phyloP scores from a whole-genome alignment of 306 rosid genomes.

The Vachellia collinsii region DNA sequence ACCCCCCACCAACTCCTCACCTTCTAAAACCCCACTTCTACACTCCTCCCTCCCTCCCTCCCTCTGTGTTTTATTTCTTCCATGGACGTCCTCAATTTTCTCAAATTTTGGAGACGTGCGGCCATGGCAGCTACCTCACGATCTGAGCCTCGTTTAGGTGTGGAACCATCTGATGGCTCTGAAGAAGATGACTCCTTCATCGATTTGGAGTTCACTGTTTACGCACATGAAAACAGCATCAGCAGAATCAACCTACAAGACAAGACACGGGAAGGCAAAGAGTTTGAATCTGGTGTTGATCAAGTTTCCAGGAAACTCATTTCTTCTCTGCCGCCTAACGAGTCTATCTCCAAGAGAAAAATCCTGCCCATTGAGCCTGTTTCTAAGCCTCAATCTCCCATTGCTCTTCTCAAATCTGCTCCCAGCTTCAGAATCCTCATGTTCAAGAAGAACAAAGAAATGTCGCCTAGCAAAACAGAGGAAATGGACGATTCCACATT shows the following conservation, averaged over 20 bases:
- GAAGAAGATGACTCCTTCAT: slow-evolving; percentile 89
- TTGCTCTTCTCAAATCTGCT: slow-evolving; percentile 41
- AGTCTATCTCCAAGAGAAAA: slow-evolving; percentile 72
- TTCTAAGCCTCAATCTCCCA: slow-evolving; percentile 88
- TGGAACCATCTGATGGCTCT: slow-evolving; percentile 45
- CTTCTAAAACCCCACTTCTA: not conserved
- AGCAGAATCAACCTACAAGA: slow-evolving; percentile 12
- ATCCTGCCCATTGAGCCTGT: slow-evolving; percentile 75
- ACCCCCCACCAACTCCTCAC: slow-evolving; percentile 27
- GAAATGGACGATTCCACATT: slow-evolving; percentile 32
- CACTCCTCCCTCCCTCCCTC: not conserved
- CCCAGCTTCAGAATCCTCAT: slow-evolving; percentile 9
- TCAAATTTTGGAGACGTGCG: slow-evolving; percentile 74
- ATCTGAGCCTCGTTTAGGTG: slow-evolving; percentile 41
- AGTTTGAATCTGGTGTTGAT: not conserved
- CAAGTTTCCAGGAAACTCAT: slow-evolving; percentile 28
- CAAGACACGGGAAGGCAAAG: slow-evolving; percentile 3
- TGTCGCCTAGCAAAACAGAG: not conserved
- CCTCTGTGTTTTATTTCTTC: not conserved
- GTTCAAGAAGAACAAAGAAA: slow-evolving; percentile 45
- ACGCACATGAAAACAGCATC: slow-evolving; percentile 26
- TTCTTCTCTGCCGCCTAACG: slow-evolving; percentile 46
- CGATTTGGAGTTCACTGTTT: slow-evolving; percentile 69
- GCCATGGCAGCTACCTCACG: slow-evolving; percentile 11
- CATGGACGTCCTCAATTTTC: slow-evolving; percentile 76